Conservation (phyloP, 2,329 filamentous ascomycete species). For the Penicillium sp. region DNA sequence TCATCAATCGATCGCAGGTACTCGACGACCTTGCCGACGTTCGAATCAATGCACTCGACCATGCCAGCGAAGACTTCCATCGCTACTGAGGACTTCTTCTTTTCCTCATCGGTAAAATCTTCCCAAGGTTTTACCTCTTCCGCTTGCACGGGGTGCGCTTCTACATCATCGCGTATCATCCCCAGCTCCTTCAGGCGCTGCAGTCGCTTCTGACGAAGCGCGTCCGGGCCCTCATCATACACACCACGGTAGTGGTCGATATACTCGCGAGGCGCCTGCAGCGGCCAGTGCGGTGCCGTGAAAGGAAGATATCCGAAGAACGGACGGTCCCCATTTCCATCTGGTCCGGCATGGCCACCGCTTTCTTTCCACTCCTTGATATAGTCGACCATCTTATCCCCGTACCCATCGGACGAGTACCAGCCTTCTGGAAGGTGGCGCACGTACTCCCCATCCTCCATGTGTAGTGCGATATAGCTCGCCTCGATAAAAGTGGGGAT, state of each 20-base stretch:
- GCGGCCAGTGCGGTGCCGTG: slow-evolving; percentile 65
- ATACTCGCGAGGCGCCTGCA: slow-evolving; percentile 60
- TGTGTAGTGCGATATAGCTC: slow-evolving; percentile 47
- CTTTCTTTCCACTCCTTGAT: slow-evolving; percentile 52
- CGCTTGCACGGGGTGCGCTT: slow-evolving; percentile 39
- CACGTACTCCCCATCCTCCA: slow-evolving; percentile 49
- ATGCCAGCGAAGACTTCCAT: slow-evolving; percentile 68
- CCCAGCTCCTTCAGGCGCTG: slow-evolving; percentile 60
- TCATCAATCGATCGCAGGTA: slow-evolving; percentile 60
- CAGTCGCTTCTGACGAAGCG: slow-evolving; percentile 56
- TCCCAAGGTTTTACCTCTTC: slow-evolving; percentile 49
- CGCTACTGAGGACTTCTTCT: slow-evolving; percentile 47
- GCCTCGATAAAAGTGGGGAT: slow-evolving; percentile 46
- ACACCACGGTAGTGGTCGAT: slow-evolving; percentile 60
- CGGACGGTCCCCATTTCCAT: slow-evolving; percentile 39
- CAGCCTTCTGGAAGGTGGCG: slow-evolving; percentile 53
- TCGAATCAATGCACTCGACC: slow-evolving; percentile 63
- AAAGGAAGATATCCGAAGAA: slow-evolving; percentile 66
- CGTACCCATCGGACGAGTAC: slow-evolving; percentile 58
- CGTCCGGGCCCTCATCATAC: slow-evolving; percentile 64
- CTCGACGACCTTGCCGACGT: slow-evolving; percentile 61
- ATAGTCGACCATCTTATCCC: slow-evolving; percentile 55
- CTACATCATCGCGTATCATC: slow-evolving; percentile 53
- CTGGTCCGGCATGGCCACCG: slow-evolving; percentile 20
- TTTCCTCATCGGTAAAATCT: slow-evolving; percentile 39